Evolutionary conservation across 2,329 filamentous ascomycete genomes (phyloP).

Genomic region (Calonectria honghensis): DNA sequence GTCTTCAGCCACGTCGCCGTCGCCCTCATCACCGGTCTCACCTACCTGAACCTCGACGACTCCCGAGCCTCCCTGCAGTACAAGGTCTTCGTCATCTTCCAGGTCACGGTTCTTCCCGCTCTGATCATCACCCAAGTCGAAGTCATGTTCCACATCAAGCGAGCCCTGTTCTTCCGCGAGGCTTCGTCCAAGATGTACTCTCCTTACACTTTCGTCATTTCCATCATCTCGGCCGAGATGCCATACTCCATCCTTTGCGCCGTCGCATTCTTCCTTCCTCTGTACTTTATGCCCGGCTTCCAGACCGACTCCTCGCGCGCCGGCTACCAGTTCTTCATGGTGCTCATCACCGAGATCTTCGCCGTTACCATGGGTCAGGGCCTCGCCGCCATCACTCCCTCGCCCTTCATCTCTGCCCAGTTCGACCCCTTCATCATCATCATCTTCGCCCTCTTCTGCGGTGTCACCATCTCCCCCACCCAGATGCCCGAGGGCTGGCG

Average conservation of each 20-base stretch:
- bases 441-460: constrained; percentile 89
- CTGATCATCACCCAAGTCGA: constrained; percentile 90
- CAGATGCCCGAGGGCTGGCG: constrained; percentile 86
- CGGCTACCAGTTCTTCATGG: constrained; percentile 91
- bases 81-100: constrained; percentile 92
- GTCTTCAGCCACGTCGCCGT: constrained; percentile 90
- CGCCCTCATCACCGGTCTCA: constrained; percentile 85
- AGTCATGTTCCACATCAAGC: constrained; percentile 84
- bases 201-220: constrained; percentile 84
- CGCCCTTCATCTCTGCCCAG: constrained; percentile 85
- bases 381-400: constrained; percentile 85
- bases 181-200: constrained; percentile 91
- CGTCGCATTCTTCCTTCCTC: constrained; percentile 85
- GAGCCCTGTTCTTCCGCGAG: constrained; percentile 91
- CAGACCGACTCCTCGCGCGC: constrained; percentile 77
- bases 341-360: constrained; percentile 89
- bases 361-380: constrained; percentile 86
- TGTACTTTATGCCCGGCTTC: constrained; percentile 91
- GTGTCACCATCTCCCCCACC: constrained; percentile 86
- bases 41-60: constrained; percentile 85
- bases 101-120: constrained; percentile 88
- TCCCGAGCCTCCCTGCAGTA: constrained; percentile 87
- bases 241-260: constrained; percentile 89
- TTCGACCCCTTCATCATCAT: constrained; percentile 90
- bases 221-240: constrained; percentile 88